A percentile compares a stretch with the other conserved stretches of the same genome.
phyloP scores from a whole-genome alignment of 805 yeast species.

The Candida verbasci region DNA sequence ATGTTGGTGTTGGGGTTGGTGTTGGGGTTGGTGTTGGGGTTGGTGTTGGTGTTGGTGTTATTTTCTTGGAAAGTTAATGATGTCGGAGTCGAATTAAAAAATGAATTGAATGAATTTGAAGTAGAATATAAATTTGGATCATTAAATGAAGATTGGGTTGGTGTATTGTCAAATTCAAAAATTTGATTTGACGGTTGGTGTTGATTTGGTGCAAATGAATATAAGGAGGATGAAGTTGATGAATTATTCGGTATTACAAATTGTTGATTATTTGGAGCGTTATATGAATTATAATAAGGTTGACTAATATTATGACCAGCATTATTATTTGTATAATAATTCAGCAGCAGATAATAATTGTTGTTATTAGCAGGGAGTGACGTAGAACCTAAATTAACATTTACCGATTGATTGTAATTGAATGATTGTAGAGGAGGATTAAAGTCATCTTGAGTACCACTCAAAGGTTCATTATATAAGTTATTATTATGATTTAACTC shows the following conservation, averaged over 20 bases:
- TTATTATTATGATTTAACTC: neutral
- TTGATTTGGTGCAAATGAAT: constrained; percentile 5
- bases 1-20: too few relatives aligned
- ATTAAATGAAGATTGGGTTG: constrained; percentile 3
- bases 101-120: constrained; percentile 7
- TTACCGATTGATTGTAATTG: constrained; percentile 1
- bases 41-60: too few relatives aligned
- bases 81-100: constrained; percentile 7
- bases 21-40: too few relatives aligned
- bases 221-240: constrained; percentile 6
- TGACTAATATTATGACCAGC: constrained; percentile 4
- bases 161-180: constrained; percentile 3
- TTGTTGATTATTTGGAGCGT: neutral
- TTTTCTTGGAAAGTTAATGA: constrained; percentile 2
- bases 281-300: constrained; percentile 5
- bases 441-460: too few relatives aligned
- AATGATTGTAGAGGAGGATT: too few relatives aligned
- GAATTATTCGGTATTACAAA: too few relatives aligned
- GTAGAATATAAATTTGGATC: neutral
- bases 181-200: neutral
- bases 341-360: neutral
- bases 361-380: too few relatives aligned
- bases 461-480: too few relatives aligned
- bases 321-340: constrained; percentile 1
- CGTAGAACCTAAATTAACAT: constrained; percentile 7